A percentile compares a stretch with the other conserved stretches of the same genome.
phyloP scores from a whole-genome alignment of 2,329 filamentous ascomycete species.

The Pseudocercospora ulei region DNA sequence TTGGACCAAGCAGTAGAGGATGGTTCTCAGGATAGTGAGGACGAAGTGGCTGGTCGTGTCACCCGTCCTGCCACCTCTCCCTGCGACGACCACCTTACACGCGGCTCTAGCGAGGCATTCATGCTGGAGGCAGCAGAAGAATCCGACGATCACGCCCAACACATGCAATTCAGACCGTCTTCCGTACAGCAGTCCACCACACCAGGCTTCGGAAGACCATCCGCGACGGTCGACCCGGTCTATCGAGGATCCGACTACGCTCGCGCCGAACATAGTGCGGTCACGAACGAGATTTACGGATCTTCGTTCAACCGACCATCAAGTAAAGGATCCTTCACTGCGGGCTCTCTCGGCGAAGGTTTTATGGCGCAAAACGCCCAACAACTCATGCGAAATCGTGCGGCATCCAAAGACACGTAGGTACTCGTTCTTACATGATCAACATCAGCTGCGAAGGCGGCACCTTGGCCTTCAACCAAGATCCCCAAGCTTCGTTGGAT shows the following conservation, averaged over 20 bases:
- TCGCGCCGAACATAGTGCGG: slow-evolving; percentile 22
- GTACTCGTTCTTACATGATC: slow-evolving; percentile 14
- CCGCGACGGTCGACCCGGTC: slow-evolving; percentile 29
- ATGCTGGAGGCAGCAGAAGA: slow-evolving; percentile 14
- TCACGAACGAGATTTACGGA: slow-evolving; percentile 27
- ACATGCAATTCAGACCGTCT: slow-evolving; percentile 25
- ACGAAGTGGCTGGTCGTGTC: slow-evolving; percentile 19
- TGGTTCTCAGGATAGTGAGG: slow-evolving; percentile 10
- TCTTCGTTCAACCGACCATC: slow-evolving; percentile 20
- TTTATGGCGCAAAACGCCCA: slow-evolving; percentile 34
- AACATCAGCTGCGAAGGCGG: slow-evolving; percentile 5
- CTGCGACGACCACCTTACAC: slow-evolving; percentile 17
- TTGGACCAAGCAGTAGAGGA: slow-evolving; percentile 7
- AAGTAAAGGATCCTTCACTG: slow-evolving; percentile 26
- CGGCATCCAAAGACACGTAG: slow-evolving; percentile 16
- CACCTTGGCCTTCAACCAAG: slow-evolving; percentile 5
- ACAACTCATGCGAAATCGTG: slow-evolving; percentile 23
- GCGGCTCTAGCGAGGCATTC: slow-evolving; percentile 21
- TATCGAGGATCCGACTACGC: slow-evolving; percentile 25
- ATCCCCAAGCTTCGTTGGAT: slow-evolving; percentile 9
- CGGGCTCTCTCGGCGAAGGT: slow-evolving; percentile 31
- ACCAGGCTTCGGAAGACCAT: slow-evolving; percentile 33
- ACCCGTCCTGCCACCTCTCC: slow-evolving; percentile 1
- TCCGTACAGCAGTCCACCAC: slow-evolving; percentile 30
- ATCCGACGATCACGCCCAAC: slow-evolving; percentile 19